These are phyloP conservation scores for Orbilia blumenaviensis DNA, from an alignment of 2,329 filamentous ascomycete species.

Conservation along the genomic window DNA sequence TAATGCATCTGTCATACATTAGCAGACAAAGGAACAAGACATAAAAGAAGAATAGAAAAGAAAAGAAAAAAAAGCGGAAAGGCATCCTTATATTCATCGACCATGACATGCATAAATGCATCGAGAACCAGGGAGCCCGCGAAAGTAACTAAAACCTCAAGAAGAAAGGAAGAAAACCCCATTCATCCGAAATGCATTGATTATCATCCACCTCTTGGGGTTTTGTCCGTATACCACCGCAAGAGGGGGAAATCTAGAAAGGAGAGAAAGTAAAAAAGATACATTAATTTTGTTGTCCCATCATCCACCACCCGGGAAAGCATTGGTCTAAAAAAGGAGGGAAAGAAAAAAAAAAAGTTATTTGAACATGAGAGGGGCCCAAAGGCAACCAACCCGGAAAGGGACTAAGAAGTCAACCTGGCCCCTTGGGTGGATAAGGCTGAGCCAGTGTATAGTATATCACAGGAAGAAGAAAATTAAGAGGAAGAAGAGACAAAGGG, in stretches of 20 bases:
- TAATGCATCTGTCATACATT: too few relatives aligned
- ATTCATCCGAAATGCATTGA: background rate
- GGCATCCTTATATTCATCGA: background rate
- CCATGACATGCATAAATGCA: background rate
- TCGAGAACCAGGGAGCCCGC: background rate
- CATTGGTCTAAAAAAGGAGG: constrained; percentile 3
- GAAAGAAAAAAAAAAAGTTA: constrained; percentile 24
- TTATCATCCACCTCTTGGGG: background rate
- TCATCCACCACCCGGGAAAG: background rate
- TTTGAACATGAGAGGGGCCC: background rate
- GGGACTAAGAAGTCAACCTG: background rate
- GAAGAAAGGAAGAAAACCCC: background rate
- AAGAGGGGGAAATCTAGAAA: background rate
- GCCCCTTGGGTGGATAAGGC: background rate
- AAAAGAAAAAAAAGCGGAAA: background rate
- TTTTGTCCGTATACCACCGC: background rate
- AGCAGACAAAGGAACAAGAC: too few relatives aligned
- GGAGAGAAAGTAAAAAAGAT: background rate
- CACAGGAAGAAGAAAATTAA: constrained; percentile 23
- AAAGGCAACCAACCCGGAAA: background rate
- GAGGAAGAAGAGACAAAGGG: constrained; percentile 9
- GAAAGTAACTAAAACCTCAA: background rate
- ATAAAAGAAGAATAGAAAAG: too few relatives aligned
- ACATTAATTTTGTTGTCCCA: constrained; percentile 1
- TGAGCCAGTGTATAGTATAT: constrained; percentile 23